Conservation (phyloP, 2,329 filamentous ascomycete species). For the Beauveria varroae region DNA sequence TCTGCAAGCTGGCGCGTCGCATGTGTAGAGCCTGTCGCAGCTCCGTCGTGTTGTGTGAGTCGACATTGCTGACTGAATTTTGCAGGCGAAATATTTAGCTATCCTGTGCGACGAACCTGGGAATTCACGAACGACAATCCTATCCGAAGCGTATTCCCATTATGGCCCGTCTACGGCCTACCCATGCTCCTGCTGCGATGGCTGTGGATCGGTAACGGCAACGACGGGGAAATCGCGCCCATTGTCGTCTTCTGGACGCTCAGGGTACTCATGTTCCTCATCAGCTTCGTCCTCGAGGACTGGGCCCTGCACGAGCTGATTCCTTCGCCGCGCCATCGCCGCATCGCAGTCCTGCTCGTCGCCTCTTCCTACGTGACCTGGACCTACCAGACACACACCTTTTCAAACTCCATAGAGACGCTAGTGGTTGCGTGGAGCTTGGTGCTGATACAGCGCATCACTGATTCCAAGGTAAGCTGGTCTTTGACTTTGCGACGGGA, state of each 20-base stretch:
- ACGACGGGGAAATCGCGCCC: conserved; percentile 71
- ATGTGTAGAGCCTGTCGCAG: not conserved
- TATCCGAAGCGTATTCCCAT: conserved; percentile 89
- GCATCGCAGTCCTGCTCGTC: conserved; percentile 71
- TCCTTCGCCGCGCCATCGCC: conserved; percentile 62
- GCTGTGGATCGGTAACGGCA: conserved; percentile 80
- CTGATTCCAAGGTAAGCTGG: conserved; percentile 62
- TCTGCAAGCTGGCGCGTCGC: not conserved
- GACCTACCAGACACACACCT: conserved; percentile 97
- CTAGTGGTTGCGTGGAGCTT: conserved; percentile 88
- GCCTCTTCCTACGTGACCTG: conserved; percentile 97
- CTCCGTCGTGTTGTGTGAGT: not conserved
- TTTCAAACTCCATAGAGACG: conserved; percentile 96
- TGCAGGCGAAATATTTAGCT: conserved; percentile 83
- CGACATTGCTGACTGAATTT: not conserved
- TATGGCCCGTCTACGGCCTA: conserved; percentile 92
- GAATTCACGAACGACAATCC: conserved; percentile 86
- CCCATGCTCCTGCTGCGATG: conserved; percentile 90
- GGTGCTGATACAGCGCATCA: conserved; percentile 82
- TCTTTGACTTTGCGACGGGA: not conserved
- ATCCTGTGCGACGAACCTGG: conserved; percentile 86
- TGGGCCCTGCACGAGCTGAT: conserved; percentile 95
- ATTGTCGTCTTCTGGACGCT: conserved; percentile 83
- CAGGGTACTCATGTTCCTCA: conserved; percentile 81
- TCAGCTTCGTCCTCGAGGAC: conserved; percentile 95